Evolutionary conservation across 768 basidiomycete species (phyloP).

Genomic region (Podaxis pistillaris): DNA sequence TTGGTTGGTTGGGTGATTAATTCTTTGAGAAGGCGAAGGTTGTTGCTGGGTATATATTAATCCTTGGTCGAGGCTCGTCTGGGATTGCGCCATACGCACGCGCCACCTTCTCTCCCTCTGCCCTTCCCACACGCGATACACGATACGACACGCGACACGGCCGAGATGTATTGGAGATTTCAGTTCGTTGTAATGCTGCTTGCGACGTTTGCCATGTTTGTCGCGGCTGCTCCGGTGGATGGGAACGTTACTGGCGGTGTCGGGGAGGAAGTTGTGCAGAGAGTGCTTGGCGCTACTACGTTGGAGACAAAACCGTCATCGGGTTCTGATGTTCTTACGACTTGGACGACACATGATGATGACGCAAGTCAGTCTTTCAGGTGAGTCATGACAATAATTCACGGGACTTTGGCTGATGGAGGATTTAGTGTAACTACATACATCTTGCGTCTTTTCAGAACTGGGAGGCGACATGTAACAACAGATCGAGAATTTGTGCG

Average conservation of each 20-base stretch:
- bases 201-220: slow-evolving; percentile 3
- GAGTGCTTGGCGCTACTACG: not conserved
- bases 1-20: not conserved
- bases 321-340: not conserved
- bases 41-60: not conserved
- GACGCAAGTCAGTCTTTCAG: not conserved
- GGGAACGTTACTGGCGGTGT: too few relatives aligned
- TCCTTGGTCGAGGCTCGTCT: not conserved
- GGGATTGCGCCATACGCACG: not conserved
- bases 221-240: slow-evolving; percentile 12
- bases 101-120: not conserved
- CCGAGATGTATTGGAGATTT: slow-evolving; percentile 14
- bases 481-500: slow-evolving; percentile 8
- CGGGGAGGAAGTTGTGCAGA: not conserved
- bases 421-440: not conserved
- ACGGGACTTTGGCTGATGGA: not conserved
- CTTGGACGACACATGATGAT: not conserved
- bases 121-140: not conserved
- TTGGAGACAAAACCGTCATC: not conserved
- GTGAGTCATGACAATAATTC: not conserved
- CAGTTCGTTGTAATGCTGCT: slow-evolving; percentile 10
- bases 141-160: not conserved
- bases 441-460: not conserved
- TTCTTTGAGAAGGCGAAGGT: not conserved
- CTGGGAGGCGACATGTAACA: not conserved